Percentiles rank a stretch among this genome's conserved stretches.
phyloP scores from a whole-genome alignment of 495 filamentous ascomycete genomes.

The Lasiosphaeria ovina region DNA sequence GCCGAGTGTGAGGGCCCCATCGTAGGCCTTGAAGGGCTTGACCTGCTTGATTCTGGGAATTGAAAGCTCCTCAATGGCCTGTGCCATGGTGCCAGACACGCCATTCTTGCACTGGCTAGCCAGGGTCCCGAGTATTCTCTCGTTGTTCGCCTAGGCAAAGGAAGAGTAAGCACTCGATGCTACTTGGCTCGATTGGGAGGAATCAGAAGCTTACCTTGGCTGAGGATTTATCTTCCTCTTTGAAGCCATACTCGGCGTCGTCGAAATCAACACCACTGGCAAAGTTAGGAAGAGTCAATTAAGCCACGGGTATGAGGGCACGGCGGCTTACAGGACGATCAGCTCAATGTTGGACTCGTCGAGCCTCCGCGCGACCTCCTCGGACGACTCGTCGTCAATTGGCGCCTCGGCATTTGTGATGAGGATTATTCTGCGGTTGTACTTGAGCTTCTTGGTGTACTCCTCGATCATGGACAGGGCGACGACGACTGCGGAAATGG shows the following conservation, averaged over 20 bases:
- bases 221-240: conserved; percentile 82
- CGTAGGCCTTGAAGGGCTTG: conserved; percentile 71
- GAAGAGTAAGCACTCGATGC: conserved; percentile 2
- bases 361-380: conserved; percentile 66
- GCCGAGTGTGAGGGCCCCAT: conserved; percentile 77
- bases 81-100: conserved; percentile 75
- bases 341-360: conserved; percentile 75
- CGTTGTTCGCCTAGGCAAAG: conserved; percentile 50
- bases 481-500: conserved; percentile 79
- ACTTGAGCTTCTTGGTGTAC: conserved; percentile 87
- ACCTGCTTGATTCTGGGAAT: conserved; percentile 70
- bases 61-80: conserved; percentile 73
- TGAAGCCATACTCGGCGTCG: conserved; percentile 84
- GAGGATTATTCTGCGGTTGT: conserved; percentile 74
- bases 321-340: conserved; percentile 64
- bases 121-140: conserved; percentile 61
- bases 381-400: conserved; percentile 66
- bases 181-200: background rate
- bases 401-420: conserved; percentile 74
- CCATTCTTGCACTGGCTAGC: conserved; percentile 61
- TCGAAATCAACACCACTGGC: conserved; percentile 89
- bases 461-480: conserved; percentile 82
- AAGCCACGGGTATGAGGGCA: background rate
- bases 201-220: conserved; percentile 52
- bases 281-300: conserved; percentile 4